Conservation (phyloP, 768 basidiomycete genomes). For the Hortiboletus campestris region DNA sequence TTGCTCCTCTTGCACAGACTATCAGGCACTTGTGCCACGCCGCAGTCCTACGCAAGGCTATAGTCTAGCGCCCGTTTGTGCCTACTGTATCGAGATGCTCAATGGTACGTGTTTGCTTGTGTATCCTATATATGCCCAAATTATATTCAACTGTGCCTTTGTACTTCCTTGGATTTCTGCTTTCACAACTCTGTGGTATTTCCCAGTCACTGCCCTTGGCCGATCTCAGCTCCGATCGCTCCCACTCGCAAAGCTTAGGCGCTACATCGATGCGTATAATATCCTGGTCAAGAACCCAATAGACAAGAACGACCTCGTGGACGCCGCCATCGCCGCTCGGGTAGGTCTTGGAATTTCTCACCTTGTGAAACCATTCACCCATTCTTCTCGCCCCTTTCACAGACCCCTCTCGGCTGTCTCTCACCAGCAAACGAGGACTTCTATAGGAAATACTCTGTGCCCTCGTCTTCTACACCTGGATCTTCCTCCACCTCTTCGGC, state of each 20-base stretch:
- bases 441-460: conserved; percentile 32
- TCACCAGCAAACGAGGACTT: conserved; percentile 55
- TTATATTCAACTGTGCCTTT: background rate
- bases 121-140: too few relatives aligned
- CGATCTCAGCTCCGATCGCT: conserved; percentile 53
- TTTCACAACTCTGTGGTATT: background rate
- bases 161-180: background rate
- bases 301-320: conserved; percentile 79
- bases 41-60: conserved; percentile 52
- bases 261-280: conserved; percentile 68
- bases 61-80: conserved; percentile 65
- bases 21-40: conserved; percentile 76
- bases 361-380: background rate
- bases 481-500: conserved; percentile 16
- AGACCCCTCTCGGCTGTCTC: conserved; percentile 66
- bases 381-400: background rate
- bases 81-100: conserved; percentile 69
- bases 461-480: conserved; percentile 10
- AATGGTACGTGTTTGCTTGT: conserved; percentile 44
- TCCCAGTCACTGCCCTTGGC: conserved; percentile 67
- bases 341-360: conserved; percentile 40
- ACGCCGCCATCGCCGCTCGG: conserved; percentile 49
- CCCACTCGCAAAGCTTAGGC: conserved; percentile 61
- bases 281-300: conserved; percentile 60
- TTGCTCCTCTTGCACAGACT: conserved; percentile 73